Evolutionary conservation across 352 stramenopile genomes (phyloP), one percentile per base, ranked within the genome.

Genomic region (Pythium biforme): DNA sequence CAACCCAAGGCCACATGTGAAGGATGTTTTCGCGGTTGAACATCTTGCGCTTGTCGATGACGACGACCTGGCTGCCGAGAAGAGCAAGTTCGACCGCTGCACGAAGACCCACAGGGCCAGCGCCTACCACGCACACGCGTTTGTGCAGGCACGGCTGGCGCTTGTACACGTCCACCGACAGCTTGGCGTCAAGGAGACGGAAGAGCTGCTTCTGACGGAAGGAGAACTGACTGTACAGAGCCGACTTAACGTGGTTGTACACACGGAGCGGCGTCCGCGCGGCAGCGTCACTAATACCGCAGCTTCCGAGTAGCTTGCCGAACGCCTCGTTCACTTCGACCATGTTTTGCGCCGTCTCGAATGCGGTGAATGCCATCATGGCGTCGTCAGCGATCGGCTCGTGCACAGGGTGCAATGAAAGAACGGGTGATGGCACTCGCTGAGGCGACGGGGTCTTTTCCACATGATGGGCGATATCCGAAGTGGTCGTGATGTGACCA

Each of bases 1-100:
- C 86, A 23, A 92, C 86, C 78, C 81, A 90, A 43, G 83, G 82
- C 80, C 83, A 95, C 70, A 95, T 49, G 41, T 92, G 83, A 43
- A 95, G 58, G 61, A 95, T 92, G 55, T 95, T 93, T 57, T 92
- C 84, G 12, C 86, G 82, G 57, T 68, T 92, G 51, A 95, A 95
- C 47, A 77, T 63, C 62, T 88, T 83, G 15, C 86, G 79, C 77
- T 95, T 95, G 65, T 95, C 86, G 20, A 95, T 59, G 26, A 95
- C 73, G 0, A 90, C 76, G 17, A 93, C 86, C 41, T 92, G 71
- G 0, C 75, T 81, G 29, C 86, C 83, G 5, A 93, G 70, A 23
- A 95, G 45, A 26, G 83, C 81, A 15, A 85, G 66, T 56, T 95
- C 86, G 17, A 95, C 81, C 0, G 86, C 83, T 5, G 82, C 81